Conservation (phyloP, 805 yeast species). For the Ogataea chonburiensis region DNA sequence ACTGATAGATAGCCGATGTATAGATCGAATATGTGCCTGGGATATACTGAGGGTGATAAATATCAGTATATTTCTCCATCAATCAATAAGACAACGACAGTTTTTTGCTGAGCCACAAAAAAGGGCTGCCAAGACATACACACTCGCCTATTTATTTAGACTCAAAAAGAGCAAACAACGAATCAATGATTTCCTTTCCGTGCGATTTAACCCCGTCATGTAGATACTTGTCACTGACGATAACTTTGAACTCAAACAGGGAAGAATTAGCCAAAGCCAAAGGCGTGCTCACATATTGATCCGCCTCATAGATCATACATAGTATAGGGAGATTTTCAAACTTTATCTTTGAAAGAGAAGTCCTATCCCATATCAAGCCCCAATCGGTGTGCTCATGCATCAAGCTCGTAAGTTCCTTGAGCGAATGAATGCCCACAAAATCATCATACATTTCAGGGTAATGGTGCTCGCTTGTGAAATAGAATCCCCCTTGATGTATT, state of each 20-base stretch:
- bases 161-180: conserved; percentile 31
- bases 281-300: conserved; percentile 52
- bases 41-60: conserved; percentile 40
- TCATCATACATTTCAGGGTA: conserved; percentile 51
- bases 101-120: too few relatives aligned
- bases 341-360: conserved; percentile 22
- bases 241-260: conserved; percentile 36
- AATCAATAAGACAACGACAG: too few relatives aligned
- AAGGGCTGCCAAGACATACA: too few relatives aligned
- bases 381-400: conserved; percentile 35
- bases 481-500: conserved; percentile 8
- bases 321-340: conserved; percentile 39
- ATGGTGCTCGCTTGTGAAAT: conserved; percentile 51
- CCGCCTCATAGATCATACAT: conserved; percentile 48
- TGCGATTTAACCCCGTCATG: conserved; percentile 50
- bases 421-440: conserved; percentile 40
- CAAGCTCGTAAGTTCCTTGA: conserved; percentile 40
- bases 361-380: conserved; percentile 25
- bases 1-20: conserved; percentile 35
- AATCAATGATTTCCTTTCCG: conserved; percentile 39
- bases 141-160: not conserved
- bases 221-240: conserved; percentile 48
- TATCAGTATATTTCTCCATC: conserved; percentile 39
- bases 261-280: conserved; percentile 27
- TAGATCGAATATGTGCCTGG: conserved; percentile 60